Conservation (phyloP, 352 stramenopile genomes). For the Peronospora belbahrii region DNA sequence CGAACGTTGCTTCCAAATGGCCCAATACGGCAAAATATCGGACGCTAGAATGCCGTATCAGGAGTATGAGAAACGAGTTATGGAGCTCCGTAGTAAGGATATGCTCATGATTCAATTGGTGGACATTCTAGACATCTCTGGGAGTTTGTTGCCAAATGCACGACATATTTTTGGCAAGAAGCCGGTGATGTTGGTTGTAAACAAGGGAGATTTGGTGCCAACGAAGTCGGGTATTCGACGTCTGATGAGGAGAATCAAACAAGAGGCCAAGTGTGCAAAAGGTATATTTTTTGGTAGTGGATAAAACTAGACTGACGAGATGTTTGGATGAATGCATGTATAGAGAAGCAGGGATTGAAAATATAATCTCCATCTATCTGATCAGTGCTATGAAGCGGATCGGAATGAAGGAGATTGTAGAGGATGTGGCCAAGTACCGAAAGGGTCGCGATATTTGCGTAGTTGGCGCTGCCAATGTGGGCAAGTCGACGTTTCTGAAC, state of each 20-base stretch:
- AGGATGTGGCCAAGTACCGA: conserved; percentile 66
- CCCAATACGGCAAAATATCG: conserved; percentile 80
- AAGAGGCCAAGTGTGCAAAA: conserved; percentile 48
- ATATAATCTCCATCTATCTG: conserved; percentile 70
- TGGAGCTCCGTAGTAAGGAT: conserved; percentile 77
- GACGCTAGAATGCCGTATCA: conserved; percentile 75
- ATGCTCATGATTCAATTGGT: conserved; percentile 89
- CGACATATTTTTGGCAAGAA: conserved; percentile 86
- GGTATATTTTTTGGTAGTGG: background rate
- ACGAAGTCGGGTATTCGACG: conserved; percentile 73
- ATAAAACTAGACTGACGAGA: background rate
- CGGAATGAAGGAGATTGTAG: conserved; percentile 83
- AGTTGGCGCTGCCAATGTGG: conserved; percentile 87
- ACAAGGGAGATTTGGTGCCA: conserved; percentile 87
- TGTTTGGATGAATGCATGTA: conserved; percentile 2
- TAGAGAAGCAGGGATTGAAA: conserved; percentile 63
- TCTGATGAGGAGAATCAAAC: conserved; percentile 74
- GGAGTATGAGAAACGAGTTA: conserved; percentile 85
- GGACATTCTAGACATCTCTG: conserved; percentile 89
- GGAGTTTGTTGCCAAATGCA: conserved; percentile 80
- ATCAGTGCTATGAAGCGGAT: conserved; percentile 81
- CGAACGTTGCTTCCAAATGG: conserved; percentile 85
- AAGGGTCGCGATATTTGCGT: conserved; percentile 86
- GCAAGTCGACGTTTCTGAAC: conserved; percentile 91
- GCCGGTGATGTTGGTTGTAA: conserved; percentile 85